Base-by-base conservation (phyloP, 306 rosid genomes). In the Dalbergia oliveri region DNA sequence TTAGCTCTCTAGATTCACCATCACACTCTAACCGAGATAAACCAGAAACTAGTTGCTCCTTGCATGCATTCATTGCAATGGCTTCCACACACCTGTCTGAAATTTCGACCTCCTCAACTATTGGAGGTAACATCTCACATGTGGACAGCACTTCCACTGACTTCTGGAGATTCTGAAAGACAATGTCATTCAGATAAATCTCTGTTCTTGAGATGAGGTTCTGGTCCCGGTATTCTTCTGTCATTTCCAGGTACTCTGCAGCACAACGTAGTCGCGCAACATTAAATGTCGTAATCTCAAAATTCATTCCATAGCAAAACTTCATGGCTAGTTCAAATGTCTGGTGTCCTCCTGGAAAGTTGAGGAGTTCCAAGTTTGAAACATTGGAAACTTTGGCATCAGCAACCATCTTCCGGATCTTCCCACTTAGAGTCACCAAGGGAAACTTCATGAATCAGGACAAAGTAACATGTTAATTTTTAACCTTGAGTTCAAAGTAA, bases 281-380 rank as follows among this genome's bases (percentile, higher is more conserved):
- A 33, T 92, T 92, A 15, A 79, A 77, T 12, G 88, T 79, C 8
- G 93, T 92, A 66, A 94, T 89, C 91, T 94, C 97, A 39, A 94
- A 94, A 73, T 90, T 89, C 89, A 94, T 90, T 8, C 94, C 97
- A 51, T 94, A 92, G 71, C 97, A 94, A 80, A 90, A 94, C 77
- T 92, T 94, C 91, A 90, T 89, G 77, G 97, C 93, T 7, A 94
- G 91, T 80, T 94, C 96, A 79, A 94, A 94, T 76, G 93, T 87
- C 37, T 84, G 86, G 43, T 87, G 88, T 14, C 96, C 97, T 31
- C 98, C 98, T 14, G 98, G 97, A 66, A 94, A 84, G 82, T 87
- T 75, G 54, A 63, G 79, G 71, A 94, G 93, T 83, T 94, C 97
- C 84, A 94, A 72, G 65, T 79, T 90, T 23, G 91, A 90, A 71